Percentiles rank a stretch among this genome's conserved stretches.
phyloP scores from a whole-genome alignment of 1,139 yeast species.

The Yamadazyma blattariae region DNA sequence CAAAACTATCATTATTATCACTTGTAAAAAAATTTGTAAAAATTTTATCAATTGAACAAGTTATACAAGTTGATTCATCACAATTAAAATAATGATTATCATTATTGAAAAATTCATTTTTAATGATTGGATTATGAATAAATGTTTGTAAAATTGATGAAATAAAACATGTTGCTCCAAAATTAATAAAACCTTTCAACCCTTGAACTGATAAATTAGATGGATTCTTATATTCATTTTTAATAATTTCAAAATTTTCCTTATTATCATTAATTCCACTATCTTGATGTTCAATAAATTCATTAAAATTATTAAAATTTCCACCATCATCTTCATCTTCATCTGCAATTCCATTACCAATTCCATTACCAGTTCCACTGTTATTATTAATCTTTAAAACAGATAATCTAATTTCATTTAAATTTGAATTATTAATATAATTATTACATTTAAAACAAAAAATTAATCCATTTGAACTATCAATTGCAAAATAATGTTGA shows the following conservation, averaged over 20 bases:
- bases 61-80: slow-evolving; percentile 56
- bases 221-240: slow-evolving; percentile 43
- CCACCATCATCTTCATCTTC: slow-evolving; percentile 7
- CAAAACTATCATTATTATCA: slow-evolving; percentile 59
- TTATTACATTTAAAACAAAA: slow-evolving; percentile 79
- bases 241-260: slow-evolving; percentile 15
- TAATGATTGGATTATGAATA: slow-evolving; percentile 82
- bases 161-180: slow-evolving; percentile 97
- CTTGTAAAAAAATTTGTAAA: slow-evolving; percentile 64
- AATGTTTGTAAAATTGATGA: slow-evolving; percentile 83
- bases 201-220: slow-evolving; percentile 66
- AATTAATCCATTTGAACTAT: slow-evolving; percentile 54
- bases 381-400: slow-evolving; percentile 13
- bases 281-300: too few relatives aligned
- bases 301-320: slow-evolving; percentile 6
- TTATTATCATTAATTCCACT: slow-evolving; percentile 21
- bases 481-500: slow-evolving; percentile 76
- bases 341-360: neutral
- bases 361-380: slow-evolving; percentile 22
- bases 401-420: slow-evolving; percentile 51
- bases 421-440: slow-evolving; percentile 58
- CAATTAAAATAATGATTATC: slow-evolving; percentile 49
- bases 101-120: slow-evolving; percentile 73
- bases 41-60: slow-evolving; percentile 81
- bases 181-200: slow-evolving; percentile 80